Evolutionary conservation across 2,329 filamentous ascomycete genomes (phyloP).

Genomic region (Venturia effusa): DNA sequence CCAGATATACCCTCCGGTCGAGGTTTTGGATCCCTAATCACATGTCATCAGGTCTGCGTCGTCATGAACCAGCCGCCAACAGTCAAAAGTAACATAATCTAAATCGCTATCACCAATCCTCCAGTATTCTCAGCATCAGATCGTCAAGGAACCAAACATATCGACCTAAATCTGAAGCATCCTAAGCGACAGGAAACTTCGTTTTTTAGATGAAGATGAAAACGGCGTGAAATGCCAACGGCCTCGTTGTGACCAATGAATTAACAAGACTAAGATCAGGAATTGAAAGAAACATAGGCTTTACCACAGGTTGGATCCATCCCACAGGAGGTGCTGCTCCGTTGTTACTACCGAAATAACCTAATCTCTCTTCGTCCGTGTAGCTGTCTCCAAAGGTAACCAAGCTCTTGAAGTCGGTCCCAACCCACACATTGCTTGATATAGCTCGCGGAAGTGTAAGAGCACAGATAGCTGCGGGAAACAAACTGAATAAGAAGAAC

Average conservation of each 20-base stretch:
- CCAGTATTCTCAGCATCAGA: too few species aligned
- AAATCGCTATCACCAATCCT: too few species aligned
- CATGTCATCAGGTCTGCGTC: not conserved
- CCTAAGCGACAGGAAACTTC: too few species aligned
- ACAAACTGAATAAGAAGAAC: not conserved
- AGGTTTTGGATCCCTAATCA: constrained; percentile 37
- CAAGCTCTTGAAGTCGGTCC: constrained; percentile 44
- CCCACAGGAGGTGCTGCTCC: constrained; percentile 54
- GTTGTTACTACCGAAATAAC: constrained; percentile 50
- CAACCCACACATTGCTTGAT: not conserved
- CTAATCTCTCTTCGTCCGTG: constrained; percentile 58
- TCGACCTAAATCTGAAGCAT: too few species aligned
- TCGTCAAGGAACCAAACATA: too few species aligned
- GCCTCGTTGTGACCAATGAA: too few species aligned
- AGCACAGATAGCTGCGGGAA: not conserved
- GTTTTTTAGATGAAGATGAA: not conserved
- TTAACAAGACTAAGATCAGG: not conserved
- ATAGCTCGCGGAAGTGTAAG: not conserved
- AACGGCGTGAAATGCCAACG: too few species aligned
- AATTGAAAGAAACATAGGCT: constrained; percentile 6
- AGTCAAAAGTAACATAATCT: too few species aligned
- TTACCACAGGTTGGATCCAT: constrained; percentile 37
- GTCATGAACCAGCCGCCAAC: not conserved
- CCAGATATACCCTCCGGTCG: constrained; percentile 59
- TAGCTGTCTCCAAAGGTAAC: constrained; percentile 68